Base-by-base conservation (phyloP, 1,284 basidiomycete species). In the Singerocomus inundabilis region DNA sequence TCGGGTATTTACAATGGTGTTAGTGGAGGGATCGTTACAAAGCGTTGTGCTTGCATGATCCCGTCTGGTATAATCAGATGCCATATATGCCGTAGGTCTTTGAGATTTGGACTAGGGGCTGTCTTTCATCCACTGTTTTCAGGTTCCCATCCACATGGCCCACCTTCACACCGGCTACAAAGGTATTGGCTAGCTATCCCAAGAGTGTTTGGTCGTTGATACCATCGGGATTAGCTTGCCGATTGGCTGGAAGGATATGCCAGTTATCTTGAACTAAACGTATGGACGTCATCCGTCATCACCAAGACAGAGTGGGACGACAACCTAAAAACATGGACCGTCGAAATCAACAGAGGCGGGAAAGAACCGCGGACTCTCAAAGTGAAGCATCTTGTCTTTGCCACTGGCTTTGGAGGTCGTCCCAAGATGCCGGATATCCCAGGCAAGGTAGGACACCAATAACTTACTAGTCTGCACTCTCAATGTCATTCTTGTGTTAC, bases 211-310 rank as follows among this genome's bases (percentile, higher is more conserved):
- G 13, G 42, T 36, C 4, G 29, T 26, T 42, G 12, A 50, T 29
- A 24, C 15, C 11, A 3, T 38, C 24, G n/a, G 4, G 15, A 7
- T 40, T 37, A 73, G 74, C 72, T 84, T 16, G 83, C 79, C 4
- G 76, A 81, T 55, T 84, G 79, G 79, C 67, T 85, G 40, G 83
- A 85, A 57, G 69, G 69, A 26, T 84, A 83, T 52, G 80, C 78
- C 2, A 69, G 75, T 6, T 60, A 70, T 6, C 69, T 84, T 46
- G 82, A 84, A 51, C 69, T 83, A 35, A 77, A 82, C 57, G 70
- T 80, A 33, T 84, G 82, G 83, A 75, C 72, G 0, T 68, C 73
- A 5, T 71, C 79, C 2, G 70, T 61, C 5, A 66, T 79, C 15
- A 68, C 61, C 10, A 66, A 64, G 32, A 69, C 76, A 6, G 54